phyloP scores from a whole-genome alignment of 805 yeast genomes.

The Cyberlindnera maritima region DNA sequence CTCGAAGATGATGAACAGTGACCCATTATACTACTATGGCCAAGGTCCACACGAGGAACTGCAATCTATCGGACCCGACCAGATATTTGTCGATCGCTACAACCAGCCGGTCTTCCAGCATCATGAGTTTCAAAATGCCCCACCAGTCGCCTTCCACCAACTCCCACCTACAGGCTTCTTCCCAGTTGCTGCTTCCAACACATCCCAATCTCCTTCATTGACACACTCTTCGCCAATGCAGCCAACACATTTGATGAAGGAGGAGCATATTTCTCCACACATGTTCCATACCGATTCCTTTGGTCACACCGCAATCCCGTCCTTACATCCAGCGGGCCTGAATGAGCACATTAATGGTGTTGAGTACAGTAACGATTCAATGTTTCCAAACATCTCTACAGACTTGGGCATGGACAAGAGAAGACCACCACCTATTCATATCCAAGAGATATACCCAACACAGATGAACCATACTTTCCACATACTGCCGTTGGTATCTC shows the following conservation, averaged over 20 bases:
- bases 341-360: not conserved
- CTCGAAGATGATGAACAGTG: constrained; percentile 4
- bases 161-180: not conserved
- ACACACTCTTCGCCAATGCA: not conserved
- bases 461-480: constrained; percentile 13
- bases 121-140: constrained; percentile 1
- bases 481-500: constrained; percentile 3
- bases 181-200: not conserved
- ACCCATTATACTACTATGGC: constrained; percentile 5
- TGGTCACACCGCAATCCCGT: not conserved
- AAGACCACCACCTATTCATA: constrained; percentile 8
- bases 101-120: not conserved
- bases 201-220: not conserved
- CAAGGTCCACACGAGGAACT: not conserved
- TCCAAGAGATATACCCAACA: constrained; percentile 16
- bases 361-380: constrained; percentile 5
- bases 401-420: constrained; percentile 8
- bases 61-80: not conserved
- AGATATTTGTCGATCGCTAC: constrained; percentile 2
- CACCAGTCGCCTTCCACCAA: constrained; percentile 8
- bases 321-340: not conserved
- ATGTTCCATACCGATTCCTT: not conserved
- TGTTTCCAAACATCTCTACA: constrained; percentile 12
- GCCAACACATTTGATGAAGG: not conserved
- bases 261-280: not conserved